A percentile compares a stretch with the other conserved stretches of the same genome.
These are phyloP conservation scores for Rhexocercosporidium sp. DNA, from an alignment of 2,329 filamentous ascomycete genomes.

Conservation along the genomic window DNA sequence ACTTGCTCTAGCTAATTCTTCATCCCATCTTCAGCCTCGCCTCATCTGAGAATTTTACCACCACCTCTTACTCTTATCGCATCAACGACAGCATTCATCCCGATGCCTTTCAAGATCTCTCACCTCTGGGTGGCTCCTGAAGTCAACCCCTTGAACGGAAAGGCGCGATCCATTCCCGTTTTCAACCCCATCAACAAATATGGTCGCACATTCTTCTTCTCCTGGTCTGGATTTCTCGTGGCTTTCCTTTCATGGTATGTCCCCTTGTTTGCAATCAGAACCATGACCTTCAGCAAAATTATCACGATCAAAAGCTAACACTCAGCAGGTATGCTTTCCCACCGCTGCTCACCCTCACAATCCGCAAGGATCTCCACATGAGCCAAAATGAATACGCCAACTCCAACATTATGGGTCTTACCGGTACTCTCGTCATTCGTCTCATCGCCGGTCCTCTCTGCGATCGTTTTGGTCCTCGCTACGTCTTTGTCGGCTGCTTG, in stretches of 20 bases:
- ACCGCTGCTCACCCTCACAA: conserved; percentile 66
- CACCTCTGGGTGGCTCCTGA: conserved; percentile 39
- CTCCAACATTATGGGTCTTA: conserved; percentile 86
- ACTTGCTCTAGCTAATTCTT: neutral
- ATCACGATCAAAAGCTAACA: neutral
- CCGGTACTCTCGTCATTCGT: conserved; percentile 75
- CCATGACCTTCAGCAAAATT: neutral
- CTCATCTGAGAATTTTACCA: neutral
- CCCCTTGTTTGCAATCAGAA: neutral
- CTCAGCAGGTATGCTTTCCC: conserved; percentile 74
- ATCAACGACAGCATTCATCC: conserved; percentile 3
- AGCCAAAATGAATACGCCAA: conserved; percentile 76
- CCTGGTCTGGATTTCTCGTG: conserved; percentile 78
- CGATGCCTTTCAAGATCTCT: conserved; percentile 34
- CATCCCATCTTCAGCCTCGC: conserved; percentile 2
- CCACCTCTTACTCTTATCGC: neutral
- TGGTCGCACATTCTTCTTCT: conserved; percentile 89
- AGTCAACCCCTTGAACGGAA: conserved; percentile 78
- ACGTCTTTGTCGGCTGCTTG: conserved; percentile 76
- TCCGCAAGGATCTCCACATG: conserved; percentile 78
- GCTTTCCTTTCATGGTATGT: conserved; percentile 80
- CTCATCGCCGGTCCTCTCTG: conserved; percentile 82
- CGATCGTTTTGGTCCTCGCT: conserved; percentile 80
- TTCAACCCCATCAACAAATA: conserved; percentile 80
- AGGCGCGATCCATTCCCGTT: conserved; percentile 79